A percentile compares a stretch with the other conserved stretches of the same genome.
These are phyloP conservation scores for Basipetospora chlamydospora DNA, from an alignment of 2,329 filamentous ascomycete species.

Conservation along the genomic window DNA sequence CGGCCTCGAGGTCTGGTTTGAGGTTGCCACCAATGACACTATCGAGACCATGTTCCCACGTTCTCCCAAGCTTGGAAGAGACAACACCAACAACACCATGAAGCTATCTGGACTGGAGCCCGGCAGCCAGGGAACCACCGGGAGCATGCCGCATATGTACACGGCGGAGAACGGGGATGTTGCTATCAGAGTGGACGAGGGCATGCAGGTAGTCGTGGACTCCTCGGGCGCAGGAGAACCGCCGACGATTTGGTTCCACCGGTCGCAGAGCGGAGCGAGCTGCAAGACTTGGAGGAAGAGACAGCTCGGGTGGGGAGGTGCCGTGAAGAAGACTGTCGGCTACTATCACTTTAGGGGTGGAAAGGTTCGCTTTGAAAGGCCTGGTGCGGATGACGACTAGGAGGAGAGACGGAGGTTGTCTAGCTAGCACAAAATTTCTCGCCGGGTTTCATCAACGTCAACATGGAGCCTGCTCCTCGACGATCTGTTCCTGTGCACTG, in stretches of 20 bases:
- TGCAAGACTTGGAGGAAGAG: constrained; percentile 25
- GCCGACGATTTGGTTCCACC: constrained; percentile 17
- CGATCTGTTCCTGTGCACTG: no score
- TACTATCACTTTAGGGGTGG: constrained; percentile 13
- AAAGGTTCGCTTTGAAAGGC: constrained; percentile 5
- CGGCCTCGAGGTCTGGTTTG: constrained; percentile 9
- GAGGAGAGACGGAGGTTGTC: background rate
- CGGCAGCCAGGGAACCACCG: background rate
- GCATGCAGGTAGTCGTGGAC: no score
- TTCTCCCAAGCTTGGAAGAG: no score
- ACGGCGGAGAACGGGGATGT: constrained; percentile 20
- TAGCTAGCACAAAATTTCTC: no score
- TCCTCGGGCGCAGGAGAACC: constrained; percentile 13
- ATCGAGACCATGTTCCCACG: constrained; percentile 10
- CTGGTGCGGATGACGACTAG: background rate
- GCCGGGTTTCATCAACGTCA: no score
- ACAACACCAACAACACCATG: no score
- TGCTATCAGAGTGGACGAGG: constrained; percentile 23
- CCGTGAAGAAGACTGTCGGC: constrained; percentile 25
- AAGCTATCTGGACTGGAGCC: no score
- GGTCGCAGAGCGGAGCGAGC: constrained; percentile 13
- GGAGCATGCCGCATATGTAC: constrained; percentile 11
- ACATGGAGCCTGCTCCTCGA: no score
- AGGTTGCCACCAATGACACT: constrained; percentile 18
- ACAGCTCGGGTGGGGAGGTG: constrained; percentile 31